Evolutionary conservation across 345 rosid species (phyloP), one percentile per base, ranked within the genome.

Genomic region (Salix caprea): DNA sequence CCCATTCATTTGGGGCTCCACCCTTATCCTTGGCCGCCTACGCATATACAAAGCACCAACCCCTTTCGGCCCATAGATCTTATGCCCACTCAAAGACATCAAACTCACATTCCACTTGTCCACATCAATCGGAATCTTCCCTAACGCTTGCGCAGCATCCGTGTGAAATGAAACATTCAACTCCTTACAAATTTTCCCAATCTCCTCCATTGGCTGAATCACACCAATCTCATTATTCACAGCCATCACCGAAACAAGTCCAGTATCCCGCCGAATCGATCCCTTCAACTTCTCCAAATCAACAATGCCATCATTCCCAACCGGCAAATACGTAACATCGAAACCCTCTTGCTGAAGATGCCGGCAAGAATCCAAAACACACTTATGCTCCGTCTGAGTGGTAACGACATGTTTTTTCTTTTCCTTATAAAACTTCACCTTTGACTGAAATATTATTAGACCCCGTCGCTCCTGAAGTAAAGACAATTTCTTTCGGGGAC

Each of bases 141-240:
- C 99, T 39, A 93, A 81, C 7, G 98, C 99, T 76, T 96, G 98
- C 2, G 97, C 98, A 0, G 97, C 99, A 73, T 96, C 98, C 8
- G 97, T 91, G 60, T 96, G 98, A 78, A 93, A 96, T 5, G 94
- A 92, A 71, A 94, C 85, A 15, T 87, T 93, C 28, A 82, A 83
- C 79, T 96, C 96, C 79, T 90, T 93, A 37, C 98, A 96, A 26
- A 96, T 88, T 72, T 67, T 26, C 65, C 99, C 98, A 24, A 92
- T 94, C 82, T 96, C 97, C 76, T 91, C 98, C 90, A 93, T 82
- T 2, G 98, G 98, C 60, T 93, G 99, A 71, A 93, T 87, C 28
- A 92, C 97, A 70, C 99, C 98, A 77, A 96, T 92, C 86, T 96
- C 99, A 58, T 96, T 96, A 69, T 96, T 96, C 66, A 93, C 98